Evolutionary conservation across 345 rosid genomes (phyloP).

Genomic region (Turnera subulata): DNA sequence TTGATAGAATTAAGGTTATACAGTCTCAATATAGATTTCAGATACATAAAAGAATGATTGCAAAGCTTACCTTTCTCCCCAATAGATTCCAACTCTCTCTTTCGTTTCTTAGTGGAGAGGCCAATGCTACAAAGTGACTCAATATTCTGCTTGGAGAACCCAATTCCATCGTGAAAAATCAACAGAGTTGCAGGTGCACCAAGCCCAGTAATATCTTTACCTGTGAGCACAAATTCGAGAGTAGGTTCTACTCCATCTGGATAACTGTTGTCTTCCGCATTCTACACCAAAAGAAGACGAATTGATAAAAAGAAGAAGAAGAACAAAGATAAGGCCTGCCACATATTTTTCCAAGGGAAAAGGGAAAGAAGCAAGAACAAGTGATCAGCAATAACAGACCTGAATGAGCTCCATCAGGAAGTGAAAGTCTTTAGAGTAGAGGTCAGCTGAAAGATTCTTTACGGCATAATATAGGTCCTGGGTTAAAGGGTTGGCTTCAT

Average conservation of each 20-base stretch:
- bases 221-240: constrained; percentile 15
- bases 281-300: too few relatives aligned
- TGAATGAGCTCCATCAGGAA: constrained; percentile 32
- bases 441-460: constrained; percentile 29
- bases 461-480: constrained; percentile 47
- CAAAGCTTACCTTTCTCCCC: too few relatives aligned
- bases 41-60: too few relatives aligned
- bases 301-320: too few relatives aligned
- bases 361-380: background rate
- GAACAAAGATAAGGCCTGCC: too few relatives aligned
- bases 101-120: too few relatives aligned
- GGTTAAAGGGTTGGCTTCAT: background rate
- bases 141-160: constrained; percentile 18
- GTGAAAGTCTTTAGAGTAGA: constrained; percentile 27
- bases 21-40: too few relatives aligned
- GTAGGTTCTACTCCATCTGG: constrained; percentile 11
- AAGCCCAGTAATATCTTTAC: constrained; percentile 10
- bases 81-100: too few relatives aligned
- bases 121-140: too few relatives aligned
- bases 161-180: constrained; percentile 18
- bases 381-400: background rate
- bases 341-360: too few relatives aligned
- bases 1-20: too few relatives aligned
- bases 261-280: constrained; percentile 24
- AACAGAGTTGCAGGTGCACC: constrained; percentile 19